Evolutionary conservation across 257 asterid species (phyloP).

Genomic region (Vinca minor): DNA sequence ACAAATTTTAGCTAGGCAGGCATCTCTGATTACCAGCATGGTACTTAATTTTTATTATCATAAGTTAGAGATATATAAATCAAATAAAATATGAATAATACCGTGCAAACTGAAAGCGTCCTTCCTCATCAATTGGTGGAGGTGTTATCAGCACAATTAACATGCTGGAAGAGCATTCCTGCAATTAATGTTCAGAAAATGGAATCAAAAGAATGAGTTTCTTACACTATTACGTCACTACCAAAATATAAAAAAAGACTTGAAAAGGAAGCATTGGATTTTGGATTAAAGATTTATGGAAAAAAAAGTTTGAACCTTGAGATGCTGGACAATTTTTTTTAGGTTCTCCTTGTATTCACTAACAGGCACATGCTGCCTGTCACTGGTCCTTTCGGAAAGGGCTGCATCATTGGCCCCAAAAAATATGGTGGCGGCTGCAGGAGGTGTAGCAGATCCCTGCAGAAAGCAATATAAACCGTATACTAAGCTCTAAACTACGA

Average conservation of each 20-base stretch:
- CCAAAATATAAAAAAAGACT: not conserved
- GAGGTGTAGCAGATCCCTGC: conserved; percentile 53
- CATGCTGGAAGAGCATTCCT: conserved; percentile 54
- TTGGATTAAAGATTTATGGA: not conserved
- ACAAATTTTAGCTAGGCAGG: not conserved
- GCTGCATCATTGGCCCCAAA: conserved; percentile 98
- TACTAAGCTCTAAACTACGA: conserved; percentile 2
- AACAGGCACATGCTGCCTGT: conserved; percentile 74
- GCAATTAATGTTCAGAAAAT: not conserved
- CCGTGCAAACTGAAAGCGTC: conserved; percentile 77
- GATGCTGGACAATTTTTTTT: conserved; percentile 53
- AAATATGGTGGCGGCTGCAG: conserved; percentile 60
- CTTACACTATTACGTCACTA: not conserved
- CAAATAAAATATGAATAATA: conserved; percentile 11
- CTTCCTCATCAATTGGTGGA: conserved; percentile 73
- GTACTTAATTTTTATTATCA: not conserved
- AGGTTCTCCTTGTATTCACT: conserved; percentile 83
- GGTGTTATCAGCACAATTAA: conserved; percentile 72
- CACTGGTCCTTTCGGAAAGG: conserved; percentile 55
- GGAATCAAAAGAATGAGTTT: not conserved
- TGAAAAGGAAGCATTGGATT: not conserved
- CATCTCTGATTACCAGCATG: not conserved
- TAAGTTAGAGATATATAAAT: not conserved
- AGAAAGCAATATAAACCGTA: not conserved
- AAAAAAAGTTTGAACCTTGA: conserved; percentile 45